Evolutionary conservation across 2,329 filamentous ascomycete genomes (phyloP).

Genomic region (Colletotrichum sp.): DNA sequence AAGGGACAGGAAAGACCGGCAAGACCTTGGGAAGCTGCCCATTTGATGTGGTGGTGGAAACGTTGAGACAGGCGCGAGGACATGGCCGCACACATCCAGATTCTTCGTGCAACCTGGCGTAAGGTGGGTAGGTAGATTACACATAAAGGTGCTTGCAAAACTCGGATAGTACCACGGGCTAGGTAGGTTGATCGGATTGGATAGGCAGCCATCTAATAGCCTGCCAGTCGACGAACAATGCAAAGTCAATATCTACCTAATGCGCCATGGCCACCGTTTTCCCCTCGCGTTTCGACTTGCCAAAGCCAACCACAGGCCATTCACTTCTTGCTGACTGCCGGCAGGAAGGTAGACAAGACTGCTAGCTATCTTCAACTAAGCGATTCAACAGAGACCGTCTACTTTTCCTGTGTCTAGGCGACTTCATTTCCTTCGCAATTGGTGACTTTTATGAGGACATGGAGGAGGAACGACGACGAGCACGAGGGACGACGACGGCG

Average conservation of each 20-base stretch:
- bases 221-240: neutral
- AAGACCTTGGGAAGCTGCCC: neutral
- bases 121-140: neutral
- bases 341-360: neutral
- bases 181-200: neutral
- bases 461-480: neutral
- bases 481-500: no score
- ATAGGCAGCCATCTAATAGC: neutral
- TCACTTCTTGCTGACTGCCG: neutral
- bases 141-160: neutral
- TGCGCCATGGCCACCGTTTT: neutral
- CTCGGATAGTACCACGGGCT: neutral
- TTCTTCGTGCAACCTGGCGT: neutral
- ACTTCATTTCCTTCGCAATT: neutral
- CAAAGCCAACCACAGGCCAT: neutral
- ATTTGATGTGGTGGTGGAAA: neutral
- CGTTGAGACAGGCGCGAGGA: neutral
- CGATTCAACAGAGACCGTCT: neutral
- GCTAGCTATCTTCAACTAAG: neutral
- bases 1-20: no score
- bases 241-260: neutral
- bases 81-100: neutral
- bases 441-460: neutral
- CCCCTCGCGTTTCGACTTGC: neutral
- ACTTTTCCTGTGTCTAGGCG: neutral